Base-by-base conservation (phyloP, 2,329 filamentous ascomycete genomes). In the Fusarium floridanum region DNA sequence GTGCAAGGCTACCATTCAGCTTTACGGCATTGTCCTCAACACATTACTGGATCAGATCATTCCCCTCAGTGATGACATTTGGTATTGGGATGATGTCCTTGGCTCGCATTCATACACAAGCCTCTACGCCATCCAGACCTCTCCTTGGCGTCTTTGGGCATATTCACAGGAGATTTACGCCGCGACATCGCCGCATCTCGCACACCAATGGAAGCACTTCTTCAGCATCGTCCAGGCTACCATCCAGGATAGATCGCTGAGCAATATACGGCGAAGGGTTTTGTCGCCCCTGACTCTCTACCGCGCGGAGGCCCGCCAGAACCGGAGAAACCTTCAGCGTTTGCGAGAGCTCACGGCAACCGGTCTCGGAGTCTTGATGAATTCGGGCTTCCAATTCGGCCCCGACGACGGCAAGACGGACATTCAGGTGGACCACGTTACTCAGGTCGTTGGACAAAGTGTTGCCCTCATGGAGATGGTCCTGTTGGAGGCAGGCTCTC, bases 11-110 rank as follows among this genome's bases (percentile, higher is more conserved):
- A 94, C 95, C 0, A 91, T 95, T n/a, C 96, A 98, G 80, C 92
- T 93, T 1, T 97, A 98, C 79, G 96, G 96, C 5, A 85, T 94
- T 59, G 88, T 97, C 45, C 86, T 98, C 76, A 91, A 92, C 76
- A 91, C 90, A 0, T 88, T 98, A 5, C 84, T 98, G 12, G 93
- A 96, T 65, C 93, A 97, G 77, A 97, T 95, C 12, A 91, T 96
- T 12, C 92, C 93, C 0, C 84, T 99, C 20, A 94, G 91, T 77
- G 92, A 98, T 74, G 95, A 98, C 76, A 92, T 98, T 27, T 95
- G 93, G 91, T 98, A 98, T 82, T 99, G 97, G 97, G 94, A 98
- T 79, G 93, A 97, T 75, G 89, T 98, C 2, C 85, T 98, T 34
- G 90, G 91, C 11, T 97, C 94, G 1, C 92, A 94, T 76, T 88